phyloP scores from a whole-genome alignment of 1,139 yeast genomes.

The Taphrina pruni region DNA sequence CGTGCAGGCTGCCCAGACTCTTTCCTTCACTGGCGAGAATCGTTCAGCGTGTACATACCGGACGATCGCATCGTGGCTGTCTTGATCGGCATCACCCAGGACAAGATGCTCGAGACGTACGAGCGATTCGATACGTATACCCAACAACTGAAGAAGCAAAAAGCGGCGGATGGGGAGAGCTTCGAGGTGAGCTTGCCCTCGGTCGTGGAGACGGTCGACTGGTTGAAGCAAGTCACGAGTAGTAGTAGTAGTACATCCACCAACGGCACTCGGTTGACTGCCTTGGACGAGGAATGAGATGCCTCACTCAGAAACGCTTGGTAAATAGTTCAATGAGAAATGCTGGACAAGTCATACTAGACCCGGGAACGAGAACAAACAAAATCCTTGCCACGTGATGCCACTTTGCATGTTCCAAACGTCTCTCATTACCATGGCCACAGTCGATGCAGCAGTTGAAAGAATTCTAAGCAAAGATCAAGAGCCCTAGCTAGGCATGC shows the following conservation, averaged over 20 bases:
- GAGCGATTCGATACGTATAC: conserved; percentile 32
- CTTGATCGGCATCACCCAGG: conserved; percentile 30
- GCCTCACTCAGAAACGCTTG: too few species aligned
- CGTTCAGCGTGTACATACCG: conserved; percentile 15
- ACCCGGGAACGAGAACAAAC: too few species aligned
- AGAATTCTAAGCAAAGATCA: too few species aligned
- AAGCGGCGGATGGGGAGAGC: conserved; percentile 2
- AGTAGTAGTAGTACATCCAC: not conserved
- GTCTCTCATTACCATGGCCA: too few species aligned
- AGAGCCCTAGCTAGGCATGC: too few species aligned
- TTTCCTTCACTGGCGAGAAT: conserved; percentile 16
- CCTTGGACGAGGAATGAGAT: not conserved
- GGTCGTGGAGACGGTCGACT: conserved; percentile 28
- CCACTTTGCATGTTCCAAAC: too few species aligned
- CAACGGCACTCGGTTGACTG: conserved; percentile 2
- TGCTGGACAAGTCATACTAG: too few species aligned
- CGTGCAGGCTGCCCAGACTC: conserved; percentile 38
- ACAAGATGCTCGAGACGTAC: conserved; percentile 36
- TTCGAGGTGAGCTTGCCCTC: conserved; percentile 11
- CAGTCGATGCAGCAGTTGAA: too few species aligned
- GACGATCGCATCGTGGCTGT: conserved; percentile 23
- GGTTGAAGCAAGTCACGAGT: conserved; percentile 18
- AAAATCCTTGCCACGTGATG: too few species aligned
- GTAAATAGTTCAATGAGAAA: too few species aligned
- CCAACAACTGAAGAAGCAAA: conserved; percentile 17